Evolutionary conservation across 441 rosid genomes (phyloP).

Genomic region (Syzygium malaccense): DNA sequence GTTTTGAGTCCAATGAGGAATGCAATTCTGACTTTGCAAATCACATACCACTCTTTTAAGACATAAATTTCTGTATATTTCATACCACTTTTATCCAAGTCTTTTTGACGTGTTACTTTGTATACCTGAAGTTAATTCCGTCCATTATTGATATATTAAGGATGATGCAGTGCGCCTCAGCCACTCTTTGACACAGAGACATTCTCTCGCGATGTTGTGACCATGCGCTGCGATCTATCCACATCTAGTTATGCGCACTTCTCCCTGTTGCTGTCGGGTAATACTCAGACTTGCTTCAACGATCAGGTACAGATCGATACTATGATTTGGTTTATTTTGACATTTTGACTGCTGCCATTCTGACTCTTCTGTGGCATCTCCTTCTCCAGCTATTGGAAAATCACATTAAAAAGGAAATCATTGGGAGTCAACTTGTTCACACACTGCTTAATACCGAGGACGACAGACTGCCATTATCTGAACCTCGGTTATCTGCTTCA

Average conservation of each 20-base stretch:
- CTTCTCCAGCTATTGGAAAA: conserved; percentile 76
- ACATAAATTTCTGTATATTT: background rate
- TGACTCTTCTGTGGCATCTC: conserved; percentile 1
- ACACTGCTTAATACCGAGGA: conserved; percentile 53
- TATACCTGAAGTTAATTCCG: background rate
- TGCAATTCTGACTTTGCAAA: background rate
- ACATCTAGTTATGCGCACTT: conserved; percentile 86
- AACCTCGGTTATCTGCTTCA: conserved; percentile 89
- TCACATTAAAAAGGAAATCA: conserved; percentile 85
- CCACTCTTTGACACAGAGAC: conserved; percentile 98
- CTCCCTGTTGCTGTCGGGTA: conserved; percentile 93
- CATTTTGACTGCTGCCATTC: conserved; percentile 1
- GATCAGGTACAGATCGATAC: conserved; percentile 55
- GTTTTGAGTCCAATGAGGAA: background rate
- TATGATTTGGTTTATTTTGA: background rate
- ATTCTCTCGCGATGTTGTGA: conserved; percentile 94
- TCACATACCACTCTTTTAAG: background rate
- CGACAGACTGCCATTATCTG: conserved; percentile 37
- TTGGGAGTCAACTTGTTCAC: conserved; percentile 73
- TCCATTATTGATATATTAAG: background rate
- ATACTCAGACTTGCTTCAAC: conserved; percentile 94
- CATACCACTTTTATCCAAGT: background rate
- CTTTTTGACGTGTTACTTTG: background rate
- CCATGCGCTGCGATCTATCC: conserved; percentile 95
- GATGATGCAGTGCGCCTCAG: conserved; percentile 82